Conservation (phyloP, 140 eudicot genomes). For the Stevia rebaudiana region DNA sequence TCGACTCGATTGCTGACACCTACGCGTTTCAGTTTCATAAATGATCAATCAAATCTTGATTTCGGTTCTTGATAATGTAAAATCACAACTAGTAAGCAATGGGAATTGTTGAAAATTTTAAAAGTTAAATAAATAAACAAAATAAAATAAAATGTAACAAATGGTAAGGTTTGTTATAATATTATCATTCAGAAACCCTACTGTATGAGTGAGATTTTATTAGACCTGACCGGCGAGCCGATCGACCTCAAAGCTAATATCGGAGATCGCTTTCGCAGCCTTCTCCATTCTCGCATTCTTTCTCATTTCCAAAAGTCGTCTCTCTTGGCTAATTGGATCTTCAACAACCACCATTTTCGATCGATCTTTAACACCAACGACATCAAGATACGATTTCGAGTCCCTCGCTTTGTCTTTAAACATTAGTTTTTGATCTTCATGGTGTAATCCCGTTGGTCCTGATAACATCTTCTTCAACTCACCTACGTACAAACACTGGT, state of each 20-base stretch:
- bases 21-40: conserved; percentile 15
- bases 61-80: not conserved
- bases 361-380: conserved; percentile 54
- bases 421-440: conserved; percentile 50
- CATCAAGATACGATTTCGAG: conserved; percentile 47
- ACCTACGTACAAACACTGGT: conserved; percentile 17
- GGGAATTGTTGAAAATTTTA: no score
- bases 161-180: no score
- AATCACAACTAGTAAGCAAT: no score
- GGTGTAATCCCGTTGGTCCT: conserved; percentile 59
- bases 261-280: conserved; percentile 46
- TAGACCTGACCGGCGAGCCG: conserved; percentile 63
- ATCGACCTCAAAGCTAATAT: conserved; percentile 61
- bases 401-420: conserved; percentile 49
- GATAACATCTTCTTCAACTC: conserved; percentile 61
- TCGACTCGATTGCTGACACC: conserved; percentile 66
- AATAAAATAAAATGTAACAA: no score
- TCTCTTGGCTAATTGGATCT: conserved; percentile 62
- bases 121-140: no score
- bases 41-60: not conserved
- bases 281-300: conserved; percentile 45
- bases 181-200: no score
- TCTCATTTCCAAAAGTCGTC: conserved; percentile 48
- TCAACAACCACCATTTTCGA: conserved; percentile 50
- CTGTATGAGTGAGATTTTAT: no score